A percentile compares a stretch with the other conserved stretches of the same genome.
Evolutionary conservation across 1,284 basidiomycete species (phyloP).

Genomic region (Erythrobasidium hasegawianum): DNA sequence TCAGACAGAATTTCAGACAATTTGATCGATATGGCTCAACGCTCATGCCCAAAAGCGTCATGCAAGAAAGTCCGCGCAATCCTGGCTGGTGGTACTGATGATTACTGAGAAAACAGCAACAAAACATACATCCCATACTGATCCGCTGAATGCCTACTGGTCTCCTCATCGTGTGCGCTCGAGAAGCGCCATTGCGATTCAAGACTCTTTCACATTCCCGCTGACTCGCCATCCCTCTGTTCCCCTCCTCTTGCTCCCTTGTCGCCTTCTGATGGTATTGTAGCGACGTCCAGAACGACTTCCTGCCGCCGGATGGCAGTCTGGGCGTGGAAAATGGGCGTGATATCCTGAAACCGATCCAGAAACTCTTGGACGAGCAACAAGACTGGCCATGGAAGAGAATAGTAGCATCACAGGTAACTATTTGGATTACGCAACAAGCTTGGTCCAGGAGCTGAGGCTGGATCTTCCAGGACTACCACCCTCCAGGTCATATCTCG

Average conservation of each 20-base stretch:
- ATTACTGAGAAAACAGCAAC: too few relatives aligned
- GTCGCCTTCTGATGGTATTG: background rate
- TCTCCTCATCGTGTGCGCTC: conserved; percentile 34
- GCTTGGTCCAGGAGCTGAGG: too few relatives aligned
- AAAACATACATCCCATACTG: too few relatives aligned
- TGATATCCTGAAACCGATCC: conserved; percentile 54
- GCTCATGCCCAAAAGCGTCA: too few relatives aligned
- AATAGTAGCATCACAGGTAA: conserved; percentile 56
- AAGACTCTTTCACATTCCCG: background rate
- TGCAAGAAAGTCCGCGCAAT: too few relatives aligned
- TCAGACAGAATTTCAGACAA: too few relatives aligned
- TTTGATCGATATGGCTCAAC: too few relatives aligned
- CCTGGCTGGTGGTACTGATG: too few relatives aligned
- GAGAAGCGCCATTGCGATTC: too few relatives aligned
- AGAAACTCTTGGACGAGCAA: conserved; percentile 52
- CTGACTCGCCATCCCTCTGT: background rate
- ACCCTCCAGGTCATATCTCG: conserved; percentile 61
- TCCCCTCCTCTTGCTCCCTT: background rate
- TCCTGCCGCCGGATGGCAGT: conserved; percentile 59
- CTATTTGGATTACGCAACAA: too few relatives aligned
- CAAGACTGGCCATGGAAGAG: conserved; percentile 50
- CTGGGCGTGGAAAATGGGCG: conserved; percentile 57
- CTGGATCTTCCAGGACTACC: conserved; percentile 51
- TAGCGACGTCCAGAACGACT: conserved; percentile 61
- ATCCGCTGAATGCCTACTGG: background rate